Base-by-base conservation (phyloP, 495 filamentous ascomycete genomes). In the Tricharina praecox region DNA sequence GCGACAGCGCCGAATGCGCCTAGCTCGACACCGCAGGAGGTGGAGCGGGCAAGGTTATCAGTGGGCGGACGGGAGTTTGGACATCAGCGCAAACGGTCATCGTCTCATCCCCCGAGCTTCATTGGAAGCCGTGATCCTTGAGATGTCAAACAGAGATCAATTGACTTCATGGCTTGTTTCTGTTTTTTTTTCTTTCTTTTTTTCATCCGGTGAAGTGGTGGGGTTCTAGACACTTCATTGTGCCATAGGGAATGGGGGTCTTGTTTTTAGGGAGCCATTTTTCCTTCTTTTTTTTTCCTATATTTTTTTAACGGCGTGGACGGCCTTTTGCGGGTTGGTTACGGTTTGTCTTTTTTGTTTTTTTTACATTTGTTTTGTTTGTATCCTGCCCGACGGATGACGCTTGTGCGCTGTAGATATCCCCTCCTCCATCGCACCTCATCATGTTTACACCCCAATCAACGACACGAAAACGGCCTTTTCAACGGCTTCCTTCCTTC, bases 61-160 rank as follows among this genome's bases (percentile, higher is more conserved):
- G 26, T 60, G 23, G 26, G 48, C 19, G 53, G 53, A 7, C 46
- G 58, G 42, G 58, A 50, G 18, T 50, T 52, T 30, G 54, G 45
- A n/a, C 58, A 61, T 37, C 58, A 61, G 28, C 54, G 58, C 38
- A 61, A 61, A 45, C 53, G 58, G 40, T 57, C 53, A 41, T 57
- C 53, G 33, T 57, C 53, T 16, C 58, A 61, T 49, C 58, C 58
- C n/a, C 58, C 58, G 10, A 61, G 49, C 50, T 61, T 61, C 52
- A 53, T 52, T 34, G 52, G 59, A 39, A 54, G 51, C 23, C 50
- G 54, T 19, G 54, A 59, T 43, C 55, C 55, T 54, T 59, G 45
- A 58, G 10, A 52, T 35, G 30, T 24, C 28, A 13, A 32, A 13
- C 28, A n/a, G n/a, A 7, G 28, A 37, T 37, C 8, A 9, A 37